These are phyloP conservation scores for Capsicum baccatum DNA, from an alignment of 257 asterid species.

Conservation along the genomic window DNA sequence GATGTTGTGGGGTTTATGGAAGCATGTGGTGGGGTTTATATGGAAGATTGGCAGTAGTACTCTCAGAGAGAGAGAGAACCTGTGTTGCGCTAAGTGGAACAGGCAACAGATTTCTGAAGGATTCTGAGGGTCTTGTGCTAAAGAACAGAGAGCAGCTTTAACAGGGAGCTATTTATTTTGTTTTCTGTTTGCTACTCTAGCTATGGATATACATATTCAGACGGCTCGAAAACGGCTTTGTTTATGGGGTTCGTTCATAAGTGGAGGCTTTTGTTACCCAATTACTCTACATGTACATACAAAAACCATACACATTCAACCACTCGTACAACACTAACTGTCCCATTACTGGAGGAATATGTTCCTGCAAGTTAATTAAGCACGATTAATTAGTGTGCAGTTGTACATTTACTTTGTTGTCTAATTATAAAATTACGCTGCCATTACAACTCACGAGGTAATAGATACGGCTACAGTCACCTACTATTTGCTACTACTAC, in stretches of 20 bases:
- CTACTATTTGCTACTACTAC: not conserved
- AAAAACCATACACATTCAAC: not conserved
- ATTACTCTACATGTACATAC: constrained; percentile 20
- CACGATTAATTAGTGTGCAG: constrained; percentile 6
- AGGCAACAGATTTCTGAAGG: constrained; percentile 36
- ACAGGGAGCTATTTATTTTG: constrained; percentile 43
- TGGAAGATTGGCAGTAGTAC: constrained; percentile 14
- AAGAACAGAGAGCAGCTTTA: constrained; percentile 61
- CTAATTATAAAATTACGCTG: constrained; percentile 8
- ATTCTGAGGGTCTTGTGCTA: constrained; percentile 43
- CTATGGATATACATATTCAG: constrained; percentile 44
- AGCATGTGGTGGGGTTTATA: constrained; percentile 41
- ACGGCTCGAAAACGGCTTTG: constrained; percentile 65
- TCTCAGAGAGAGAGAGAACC: constrained; percentile 38
- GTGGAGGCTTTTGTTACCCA: constrained; percentile 38
- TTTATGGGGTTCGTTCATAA: constrained; percentile 52
- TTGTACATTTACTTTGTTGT: constrained; percentile 5
- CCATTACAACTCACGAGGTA: constrained; percentile 18
- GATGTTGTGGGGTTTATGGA: constrained; percentile 30
- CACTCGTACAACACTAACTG: not conserved
- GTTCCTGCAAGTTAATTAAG: not conserved
- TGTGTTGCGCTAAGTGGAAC: constrained; percentile 43
- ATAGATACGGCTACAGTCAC: constrained; percentile 13
- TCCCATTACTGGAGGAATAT: not conserved
- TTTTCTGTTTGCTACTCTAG: constrained; percentile 23